Conservation (phyloP, 2,329 filamentous ascomycete species). For the Gremmenia infestans region DNA sequence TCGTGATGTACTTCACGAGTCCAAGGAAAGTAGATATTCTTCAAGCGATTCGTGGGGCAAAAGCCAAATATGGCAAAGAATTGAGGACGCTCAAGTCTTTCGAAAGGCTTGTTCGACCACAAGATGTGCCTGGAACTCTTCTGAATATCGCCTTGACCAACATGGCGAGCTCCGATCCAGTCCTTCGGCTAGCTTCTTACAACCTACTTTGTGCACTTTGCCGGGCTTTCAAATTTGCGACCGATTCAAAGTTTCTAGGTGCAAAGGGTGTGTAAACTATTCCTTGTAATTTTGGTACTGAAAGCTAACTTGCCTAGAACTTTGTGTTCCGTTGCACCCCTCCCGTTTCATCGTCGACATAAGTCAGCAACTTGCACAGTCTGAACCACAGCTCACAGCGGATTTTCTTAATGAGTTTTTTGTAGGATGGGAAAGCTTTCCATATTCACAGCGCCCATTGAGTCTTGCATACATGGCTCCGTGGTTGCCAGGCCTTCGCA, state of each 20-base stretch:
- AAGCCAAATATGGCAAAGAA: slow-evolving; percentile 61
- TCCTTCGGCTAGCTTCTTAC: slow-evolving; percentile 59
- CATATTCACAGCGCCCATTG: slow-evolving; percentile 60
- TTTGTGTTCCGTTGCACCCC: slow-evolving; percentile 58
- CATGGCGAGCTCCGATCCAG: slow-evolving; percentile 55
- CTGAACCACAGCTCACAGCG: slow-evolving; percentile 61
- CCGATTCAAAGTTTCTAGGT: slow-evolving; percentile 56
- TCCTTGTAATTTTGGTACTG: neutral
- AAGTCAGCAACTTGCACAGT: slow-evolving; percentile 56
- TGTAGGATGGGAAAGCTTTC: slow-evolving; percentile 65
- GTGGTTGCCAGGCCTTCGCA: slow-evolving; percentile 59
- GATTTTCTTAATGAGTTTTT: slow-evolving; percentile 72
- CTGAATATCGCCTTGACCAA: slow-evolving; percentile 65
- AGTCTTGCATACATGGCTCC: slow-evolving; percentile 67
- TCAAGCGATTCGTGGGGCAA: slow-evolving; percentile 57
- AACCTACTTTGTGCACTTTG: slow-evolving; percentile 64
- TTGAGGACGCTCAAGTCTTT: slow-evolving; percentile 54
- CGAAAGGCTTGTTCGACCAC: slow-evolving; percentile 61
- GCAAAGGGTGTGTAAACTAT: slow-evolving; percentile 46
- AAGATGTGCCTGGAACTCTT: slow-evolving; percentile 65
- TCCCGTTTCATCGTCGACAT: slow-evolving; percentile 61
- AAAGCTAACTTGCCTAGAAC: slow-evolving; percentile 39
- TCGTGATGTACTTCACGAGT: slow-evolving; percentile 68
- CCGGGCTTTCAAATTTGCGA: slow-evolving; percentile 61
- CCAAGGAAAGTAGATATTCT: slow-evolving; percentile 59